A percentile compares a stretch with the other conserved stretches of the same genome.
Evolutionary conservation across 176 grass and related monocot genomes (phyloP).

Genomic region (Eremochloa ophiuroides): DNA sequence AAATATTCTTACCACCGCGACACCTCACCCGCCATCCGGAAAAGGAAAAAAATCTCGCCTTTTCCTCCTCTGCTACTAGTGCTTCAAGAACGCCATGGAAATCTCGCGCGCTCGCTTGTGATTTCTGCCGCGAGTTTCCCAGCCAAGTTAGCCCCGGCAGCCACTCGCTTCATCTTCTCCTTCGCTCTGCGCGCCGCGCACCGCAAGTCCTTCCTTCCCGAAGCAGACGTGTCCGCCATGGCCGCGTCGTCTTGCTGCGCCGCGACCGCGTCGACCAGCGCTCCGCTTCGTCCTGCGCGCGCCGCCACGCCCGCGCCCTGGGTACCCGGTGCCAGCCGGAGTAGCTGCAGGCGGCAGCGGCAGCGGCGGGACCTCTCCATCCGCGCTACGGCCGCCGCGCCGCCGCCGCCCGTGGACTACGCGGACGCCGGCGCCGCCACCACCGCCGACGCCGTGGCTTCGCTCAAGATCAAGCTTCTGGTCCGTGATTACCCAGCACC

Average conservation of each 20-base stretch:
- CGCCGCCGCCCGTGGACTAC: slow-evolving; percentile 24
- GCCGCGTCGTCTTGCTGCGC: slow-evolving; percentile 30
- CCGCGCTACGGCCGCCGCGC: slow-evolving; percentile 37
- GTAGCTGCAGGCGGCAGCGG: background rate
- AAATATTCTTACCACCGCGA: background rate
- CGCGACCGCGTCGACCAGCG: background rate
- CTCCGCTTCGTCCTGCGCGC: background rate
- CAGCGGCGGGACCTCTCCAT: background rate
- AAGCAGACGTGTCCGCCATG: slow-evolving; percentile 2
- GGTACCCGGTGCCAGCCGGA: background rate
- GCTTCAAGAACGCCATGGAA: slow-evolving; percentile 10
- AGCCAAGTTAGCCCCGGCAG: background rate
- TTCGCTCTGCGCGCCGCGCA: background rate
- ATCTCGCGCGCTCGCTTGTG: background rate
- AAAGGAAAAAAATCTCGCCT: background rate
- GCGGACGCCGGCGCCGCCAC: background rate
- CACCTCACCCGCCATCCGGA: background rate
- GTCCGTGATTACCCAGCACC: slow-evolving; percentile 3
- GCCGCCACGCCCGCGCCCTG: background rate
- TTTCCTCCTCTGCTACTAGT: no score
- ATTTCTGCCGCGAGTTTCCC: background rate
- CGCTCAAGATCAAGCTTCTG: slow-evolving; percentile 60
- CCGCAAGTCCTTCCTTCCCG: background rate
- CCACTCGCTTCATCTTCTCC: background rate
- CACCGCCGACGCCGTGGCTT: slow-evolving; percentile 7